Base-by-base conservation (phyloP, 805 yeast genomes). In the Ogataea haglerorum region DNA sequence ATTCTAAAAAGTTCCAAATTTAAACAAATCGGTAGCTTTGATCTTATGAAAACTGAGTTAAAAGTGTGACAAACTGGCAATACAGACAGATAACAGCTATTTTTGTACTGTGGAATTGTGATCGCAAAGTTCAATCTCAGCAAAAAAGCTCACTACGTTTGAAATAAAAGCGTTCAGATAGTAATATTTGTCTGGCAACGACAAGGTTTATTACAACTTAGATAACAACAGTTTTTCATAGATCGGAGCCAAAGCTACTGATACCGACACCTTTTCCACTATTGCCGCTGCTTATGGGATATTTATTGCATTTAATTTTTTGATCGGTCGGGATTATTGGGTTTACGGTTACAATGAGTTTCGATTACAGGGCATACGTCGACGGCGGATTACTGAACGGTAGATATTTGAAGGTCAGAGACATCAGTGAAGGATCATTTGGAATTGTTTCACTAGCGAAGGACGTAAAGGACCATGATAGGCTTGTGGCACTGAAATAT, bases 371-470 rank as follows among this genome's bases (percentile, higher is more conserved):
- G 23, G 38, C 47, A 19, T 64, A 62, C 39, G 49, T 55, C 14
- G 46, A 56, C 14, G 69, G 68, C n/a, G 61, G 54, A 14, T 68
- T 84, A 32, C 67, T 87, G 42, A 73, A 80, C 45, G 70, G 70
- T 40, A 69, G 85, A 41, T 91, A 88, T 65, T 66, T 69, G 43
- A 82, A 82, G 52, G 70, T 88, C 16, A 79, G 77, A 43, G 86
- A 81, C 56, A 76, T 91, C 44, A 86, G 90, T 57, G 90, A 87
- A 61, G 98, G 98, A 22, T 87, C 97, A 0, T 91, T 87, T 62
- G 98, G 98, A 36, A 75, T 85, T 34, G 98, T 91, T 7, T 80
- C 95, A 2, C 71, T 91, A 18, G 97, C 96, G 8, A 80, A 79
- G 53, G 96, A 91, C 60, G 70, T 72, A 18, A 63, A 68, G 27